phyloP scores from a whole-genome alignment of 768 basidiomycete species.

The Kwoniella newhampshirensis region DNA sequence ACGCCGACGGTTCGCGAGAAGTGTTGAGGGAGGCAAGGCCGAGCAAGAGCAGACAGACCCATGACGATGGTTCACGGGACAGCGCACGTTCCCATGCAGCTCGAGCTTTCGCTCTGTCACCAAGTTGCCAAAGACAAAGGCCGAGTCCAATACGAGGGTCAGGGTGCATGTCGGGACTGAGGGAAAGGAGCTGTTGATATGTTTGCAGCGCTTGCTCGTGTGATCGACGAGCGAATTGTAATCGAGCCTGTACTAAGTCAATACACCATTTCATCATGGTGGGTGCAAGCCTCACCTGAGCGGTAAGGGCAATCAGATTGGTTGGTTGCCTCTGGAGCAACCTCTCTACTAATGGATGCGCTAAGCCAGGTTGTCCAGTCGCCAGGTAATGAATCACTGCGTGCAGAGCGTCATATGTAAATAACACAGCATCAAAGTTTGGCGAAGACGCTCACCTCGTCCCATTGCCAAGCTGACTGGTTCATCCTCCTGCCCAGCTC shows the following conservation, averaged over 20 bases:
- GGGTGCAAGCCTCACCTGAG: slow-evolving; percentile 62
- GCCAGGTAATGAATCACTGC: slow-evolving; percentile 80
- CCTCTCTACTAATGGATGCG: slow-evolving; percentile 74
- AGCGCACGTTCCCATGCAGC: slow-evolving; percentile 87
- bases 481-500: slow-evolving; percentile 64
- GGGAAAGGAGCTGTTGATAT: slow-evolving; percentile 79
- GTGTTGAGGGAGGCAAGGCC: slow-evolving; percentile 83
- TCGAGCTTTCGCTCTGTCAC: slow-evolving; percentile 75
- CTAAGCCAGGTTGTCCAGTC: slow-evolving; percentile 75
- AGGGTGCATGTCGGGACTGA: slow-evolving; percentile 75
- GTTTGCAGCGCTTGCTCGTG: slow-evolving; percentile 75
- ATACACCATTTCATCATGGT: background rate
- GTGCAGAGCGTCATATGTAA: background rate
- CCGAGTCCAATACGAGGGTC: slow-evolving; percentile 97
- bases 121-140: slow-evolving; percentile 86
- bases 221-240: slow-evolving; percentile 74
- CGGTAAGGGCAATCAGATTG: slow-evolving; percentile 81
- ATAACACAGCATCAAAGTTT: background rate
- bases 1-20: slow-evolving; percentile 68
- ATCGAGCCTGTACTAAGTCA: slow-evolving; percentile 66
- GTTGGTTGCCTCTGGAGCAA: slow-evolving; percentile 75
- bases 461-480: slow-evolving; percentile 36
- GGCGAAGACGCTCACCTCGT: slow-evolving; percentile 27
- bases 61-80: slow-evolving; percentile 70
- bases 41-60: slow-evolving; percentile 75